Percentiles rank a stretch among this genome's conserved stretches.
Conservation (phyloP, 345 rosid species). For the Capsella bursapastoris region DNA sequence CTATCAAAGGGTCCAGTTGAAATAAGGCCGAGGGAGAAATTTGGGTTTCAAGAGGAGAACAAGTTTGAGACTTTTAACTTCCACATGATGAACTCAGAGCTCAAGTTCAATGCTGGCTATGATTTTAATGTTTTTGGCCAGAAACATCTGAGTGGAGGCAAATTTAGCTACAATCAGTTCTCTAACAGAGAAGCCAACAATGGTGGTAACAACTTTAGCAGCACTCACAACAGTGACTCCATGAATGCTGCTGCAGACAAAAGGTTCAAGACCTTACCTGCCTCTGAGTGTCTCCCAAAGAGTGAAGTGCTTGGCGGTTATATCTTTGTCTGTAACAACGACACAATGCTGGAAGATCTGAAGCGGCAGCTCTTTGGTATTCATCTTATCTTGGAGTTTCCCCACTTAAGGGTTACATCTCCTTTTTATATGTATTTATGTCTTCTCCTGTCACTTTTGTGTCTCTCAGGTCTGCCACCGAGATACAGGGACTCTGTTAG, state of each 20-base stretch:
- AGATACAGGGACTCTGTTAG: conserved; percentile 96
- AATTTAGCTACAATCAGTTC: conserved; percentile 57
- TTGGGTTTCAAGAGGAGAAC: conserved; percentile 82
- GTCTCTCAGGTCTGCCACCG: conserved; percentile 75
- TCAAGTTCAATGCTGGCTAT: conserved; percentile 58
- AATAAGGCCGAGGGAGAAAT: conserved; percentile 62
- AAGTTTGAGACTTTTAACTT: conserved; percentile 56
- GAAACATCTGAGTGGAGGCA: conserved; percentile 59
- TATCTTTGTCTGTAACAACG: conserved; percentile 94
- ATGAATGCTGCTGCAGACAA: conserved; percentile 43
- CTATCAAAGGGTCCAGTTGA: conserved; percentile 69
- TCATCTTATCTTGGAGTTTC: conserved; percentile 11
- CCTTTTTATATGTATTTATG: not conserved
- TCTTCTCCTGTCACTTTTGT: conserved; percentile 12
- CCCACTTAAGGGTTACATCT: not conserved
- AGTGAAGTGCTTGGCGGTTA: conserved; percentile 96
- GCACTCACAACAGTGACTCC: conserved; percentile 50
- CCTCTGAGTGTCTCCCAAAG: conserved; percentile 83
- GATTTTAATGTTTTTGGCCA: conserved; percentile 69
- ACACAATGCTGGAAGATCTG: conserved; percentile 94
- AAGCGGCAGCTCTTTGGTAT: conserved; percentile 92
- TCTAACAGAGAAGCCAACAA: conserved; percentile 53
- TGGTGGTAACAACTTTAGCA: conserved; percentile 48
- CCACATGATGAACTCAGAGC: conserved; percentile 73
- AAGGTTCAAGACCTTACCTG: conserved; percentile 79